Conservation (phyloP, 495 filamentous ascomycete species). For the Venustampulla echinocandica region DNA sequence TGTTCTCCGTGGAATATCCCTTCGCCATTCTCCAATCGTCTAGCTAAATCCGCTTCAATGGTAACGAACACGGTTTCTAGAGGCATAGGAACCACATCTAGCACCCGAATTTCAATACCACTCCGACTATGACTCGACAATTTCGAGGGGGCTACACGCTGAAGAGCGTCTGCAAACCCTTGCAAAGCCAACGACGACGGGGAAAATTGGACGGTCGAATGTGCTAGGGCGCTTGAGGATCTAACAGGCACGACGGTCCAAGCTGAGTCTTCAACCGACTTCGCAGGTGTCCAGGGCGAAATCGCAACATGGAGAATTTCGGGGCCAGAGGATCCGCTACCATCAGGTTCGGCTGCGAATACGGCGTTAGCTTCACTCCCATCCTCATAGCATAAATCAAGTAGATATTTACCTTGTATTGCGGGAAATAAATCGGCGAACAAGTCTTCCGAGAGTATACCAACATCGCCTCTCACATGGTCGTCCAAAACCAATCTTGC, state of each 20-base stretch:
- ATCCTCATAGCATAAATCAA: too few relatives aligned
- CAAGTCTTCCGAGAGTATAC: conserved; percentile 78
- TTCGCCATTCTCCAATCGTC: conserved; percentile 46
- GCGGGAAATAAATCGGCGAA: conserved; percentile 70
- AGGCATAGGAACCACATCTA: conserved; percentile 70
- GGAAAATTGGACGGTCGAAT: conserved; percentile 77
- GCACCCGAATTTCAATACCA: conserved; percentile 68
- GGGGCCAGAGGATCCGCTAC: conserved; percentile 24
- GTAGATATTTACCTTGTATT: conserved; percentile 26
- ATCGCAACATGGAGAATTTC: conserved; percentile 57
- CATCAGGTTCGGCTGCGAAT: conserved; percentile 28
- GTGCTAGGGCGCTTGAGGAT: conserved; percentile 47
- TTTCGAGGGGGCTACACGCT: conserved; percentile 52
- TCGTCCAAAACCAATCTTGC: conserved; percentile 65
- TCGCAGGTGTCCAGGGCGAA: conserved; percentile 65
- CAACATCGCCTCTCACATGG: conserved; percentile 79
- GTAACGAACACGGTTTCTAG: conserved; percentile 80
- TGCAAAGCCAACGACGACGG: conserved; percentile 69
- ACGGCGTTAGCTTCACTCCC: too few relatives aligned
- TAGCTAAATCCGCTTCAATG: conserved; percentile 65
- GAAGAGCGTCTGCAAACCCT: conserved; percentile 57
- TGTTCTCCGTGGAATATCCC: conserved; percentile 47
- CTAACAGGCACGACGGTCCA: conserved; percentile 86
- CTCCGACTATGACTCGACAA: conserved; percentile 48
- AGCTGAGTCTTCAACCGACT: conserved; percentile 50